These are phyloP conservation scores for Cutaneotrichosporon cutaneum DNA, from an alignment of 1,284 basidiomycete species.

Conservation along the genomic window DNA sequence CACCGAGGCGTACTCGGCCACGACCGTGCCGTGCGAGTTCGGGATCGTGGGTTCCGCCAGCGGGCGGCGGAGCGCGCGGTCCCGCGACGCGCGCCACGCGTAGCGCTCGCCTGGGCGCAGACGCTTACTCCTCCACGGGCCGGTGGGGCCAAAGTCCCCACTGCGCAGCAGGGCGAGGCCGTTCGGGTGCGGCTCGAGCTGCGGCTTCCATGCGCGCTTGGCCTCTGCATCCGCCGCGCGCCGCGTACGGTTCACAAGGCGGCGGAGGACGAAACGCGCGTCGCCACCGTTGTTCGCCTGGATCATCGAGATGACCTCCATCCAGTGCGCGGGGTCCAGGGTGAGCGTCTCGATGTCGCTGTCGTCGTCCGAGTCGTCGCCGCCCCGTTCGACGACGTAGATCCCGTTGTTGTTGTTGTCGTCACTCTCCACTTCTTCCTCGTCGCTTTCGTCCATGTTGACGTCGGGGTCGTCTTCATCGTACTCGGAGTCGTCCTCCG, in stretches of 20 bases:
- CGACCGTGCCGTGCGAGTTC: constrained; percentile 81
- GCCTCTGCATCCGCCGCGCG: constrained; percentile 15
- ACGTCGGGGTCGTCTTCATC: constrained; percentile 22
- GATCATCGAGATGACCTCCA: constrained; percentile 30
- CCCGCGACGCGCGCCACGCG: background rate
- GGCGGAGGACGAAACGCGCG: constrained; percentile 27
- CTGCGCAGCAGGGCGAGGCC: constrained; percentile 70
- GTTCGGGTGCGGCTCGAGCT: constrained; percentile 65
- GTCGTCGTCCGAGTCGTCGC: constrained; percentile 20
- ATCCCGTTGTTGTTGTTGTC: constrained; percentile 31
- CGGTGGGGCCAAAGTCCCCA: constrained; percentile 81
- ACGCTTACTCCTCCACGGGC: constrained; percentile 37
- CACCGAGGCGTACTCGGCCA: constrained; percentile 74
- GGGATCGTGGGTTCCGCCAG: constrained; percentile 60
- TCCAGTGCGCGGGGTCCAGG: constrained; percentile 9
- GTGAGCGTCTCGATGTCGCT: background rate
- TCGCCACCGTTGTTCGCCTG: constrained; percentile 18
- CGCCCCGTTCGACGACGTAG: constrained; percentile 18
- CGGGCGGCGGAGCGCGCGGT: background rate
- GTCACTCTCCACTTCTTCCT: constrained; percentile 32
- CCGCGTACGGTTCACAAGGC: constrained; percentile 28
- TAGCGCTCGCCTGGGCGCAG: constrained; percentile 13
- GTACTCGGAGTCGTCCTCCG: constrained; percentile 30
- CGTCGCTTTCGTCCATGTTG: constrained; percentile 15
- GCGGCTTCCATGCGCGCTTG: constrained; percentile 50